These are phyloP conservation scores for Aureobasidium musti DNA, from an alignment of 2,329 filamentous ascomycete genomes.

Conservation along the genomic window DNA sequence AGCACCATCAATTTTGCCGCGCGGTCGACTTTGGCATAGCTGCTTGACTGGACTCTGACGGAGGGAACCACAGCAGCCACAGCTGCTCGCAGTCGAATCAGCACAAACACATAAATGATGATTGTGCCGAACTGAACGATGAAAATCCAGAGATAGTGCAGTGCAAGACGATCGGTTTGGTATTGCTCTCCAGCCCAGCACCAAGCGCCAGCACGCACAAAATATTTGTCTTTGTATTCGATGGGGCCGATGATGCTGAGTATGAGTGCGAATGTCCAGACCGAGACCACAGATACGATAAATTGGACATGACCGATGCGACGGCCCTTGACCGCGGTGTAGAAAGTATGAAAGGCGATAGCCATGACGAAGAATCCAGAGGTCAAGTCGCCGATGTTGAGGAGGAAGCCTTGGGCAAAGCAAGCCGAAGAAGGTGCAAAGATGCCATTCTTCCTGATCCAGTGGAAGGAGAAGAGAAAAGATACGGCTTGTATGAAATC, in stretches of 20 bases:
- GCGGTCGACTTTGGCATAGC: constrained; percentile 37
- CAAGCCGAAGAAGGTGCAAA: constrained; percentile 58
- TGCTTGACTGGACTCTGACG: constrained; percentile 17
- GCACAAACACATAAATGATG: constrained; percentile 50
- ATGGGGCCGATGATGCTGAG: constrained; percentile 54
- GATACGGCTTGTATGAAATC: constrained; percentile 67
- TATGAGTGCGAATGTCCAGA: constrained; percentile 63
- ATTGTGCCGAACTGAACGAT: constrained; percentile 56
- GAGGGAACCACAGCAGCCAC: constrained; percentile 32
- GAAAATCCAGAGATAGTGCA: constrained; percentile 68
- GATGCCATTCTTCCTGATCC: constrained; percentile 58
- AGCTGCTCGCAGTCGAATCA: constrained; percentile 37
- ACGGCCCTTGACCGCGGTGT: constrained; percentile 60
- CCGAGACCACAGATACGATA: constrained; percentile 49
- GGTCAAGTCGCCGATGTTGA: constrained; percentile 66
- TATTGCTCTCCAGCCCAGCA: constrained; percentile 66
- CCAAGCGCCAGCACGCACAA: constrained; percentile 67
- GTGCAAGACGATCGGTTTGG: constrained; percentile 57
- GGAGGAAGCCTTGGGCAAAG: constrained; percentile 66
- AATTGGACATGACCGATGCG: constrained; percentile 56
- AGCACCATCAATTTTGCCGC: constrained; percentile 62
- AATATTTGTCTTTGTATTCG: constrained; percentile 47
- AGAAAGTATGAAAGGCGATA: constrained; percentile 67
- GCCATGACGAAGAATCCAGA: constrained; percentile 66
- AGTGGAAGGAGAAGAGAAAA: constrained; percentile 64